Conservation (phyloP, 2,329 filamentous ascomycete genomes). For the Lasiodiplodia gonubiensis region DNA sequence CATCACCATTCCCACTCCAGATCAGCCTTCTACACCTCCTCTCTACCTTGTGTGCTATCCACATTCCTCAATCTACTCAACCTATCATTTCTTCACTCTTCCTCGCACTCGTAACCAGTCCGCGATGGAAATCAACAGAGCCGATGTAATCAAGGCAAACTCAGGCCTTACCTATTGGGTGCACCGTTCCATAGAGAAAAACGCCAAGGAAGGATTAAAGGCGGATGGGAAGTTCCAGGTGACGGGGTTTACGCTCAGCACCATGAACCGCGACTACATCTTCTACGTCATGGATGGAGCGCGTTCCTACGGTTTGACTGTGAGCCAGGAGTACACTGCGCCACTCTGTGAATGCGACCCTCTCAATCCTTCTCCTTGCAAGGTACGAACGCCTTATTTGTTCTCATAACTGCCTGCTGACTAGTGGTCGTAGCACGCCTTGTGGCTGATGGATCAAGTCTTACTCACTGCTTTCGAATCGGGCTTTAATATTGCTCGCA, state of each 20-base stretch:
- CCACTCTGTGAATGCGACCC: not conserved
- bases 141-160: not conserved
- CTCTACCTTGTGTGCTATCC: not conserved
- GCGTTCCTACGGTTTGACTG: not conserved
- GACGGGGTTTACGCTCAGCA: not conserved
- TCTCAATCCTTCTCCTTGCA: constrained; percentile 39
- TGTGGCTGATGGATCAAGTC: constrained; percentile 46
- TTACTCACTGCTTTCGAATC: constrained; percentile 12
- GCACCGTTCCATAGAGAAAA: not conserved
- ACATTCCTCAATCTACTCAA: constrained; percentile 34
- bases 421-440: constrained; percentile 42
- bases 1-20: constrained; percentile 4
- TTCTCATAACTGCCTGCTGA: constrained; percentile 23
- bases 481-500: not conserved
- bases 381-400: constrained; percentile 34
- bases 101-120: not conserved
- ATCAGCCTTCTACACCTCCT: constrained; percentile 27
- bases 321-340: not conserved
- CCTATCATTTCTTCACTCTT: not conserved
- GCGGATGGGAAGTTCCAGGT: not conserved
- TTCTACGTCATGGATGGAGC: not conserved
- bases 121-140: not conserved
- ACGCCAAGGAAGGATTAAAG: not conserved
- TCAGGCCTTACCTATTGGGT: not conserved
- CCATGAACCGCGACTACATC: not conserved